Evolutionary conservation across 2,329 filamentous ascomycete species (phyloP).

Genomic region (Rhynchosporium secalis): DNA sequence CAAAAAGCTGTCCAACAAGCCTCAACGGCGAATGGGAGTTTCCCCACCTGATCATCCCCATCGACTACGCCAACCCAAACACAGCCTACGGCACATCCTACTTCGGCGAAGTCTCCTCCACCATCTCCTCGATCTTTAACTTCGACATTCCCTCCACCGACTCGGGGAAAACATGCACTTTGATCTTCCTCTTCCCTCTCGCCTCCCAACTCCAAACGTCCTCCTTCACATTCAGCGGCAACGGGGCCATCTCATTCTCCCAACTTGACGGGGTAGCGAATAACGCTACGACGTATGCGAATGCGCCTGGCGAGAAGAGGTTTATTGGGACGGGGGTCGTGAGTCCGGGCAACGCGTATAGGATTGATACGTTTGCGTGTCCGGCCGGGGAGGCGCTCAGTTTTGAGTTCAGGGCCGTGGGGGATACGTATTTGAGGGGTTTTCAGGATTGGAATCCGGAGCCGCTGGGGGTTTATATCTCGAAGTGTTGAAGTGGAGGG

Average conservation of each 20-base stretch:
- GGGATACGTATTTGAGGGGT: conserved; percentile 54
- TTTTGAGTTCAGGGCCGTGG: conserved; percentile 52
- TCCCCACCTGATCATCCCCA: conserved; percentile 47
- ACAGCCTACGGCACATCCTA: conserved; percentile 44
- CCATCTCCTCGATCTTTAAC: conserved; percentile 63
- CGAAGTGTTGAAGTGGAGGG: conserved; percentile 14
- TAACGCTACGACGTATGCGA: conserved; percentile 53
- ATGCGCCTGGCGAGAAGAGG: conserved; percentile 47
- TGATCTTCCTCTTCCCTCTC: conserved; percentile 65
- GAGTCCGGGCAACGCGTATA: conserved; percentile 49
- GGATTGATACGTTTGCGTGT: conserved; percentile 55
- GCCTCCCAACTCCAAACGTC: conserved; percentile 59
- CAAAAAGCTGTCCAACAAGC: conserved; percentile 17
- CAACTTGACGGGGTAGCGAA: conserved; percentile 48
- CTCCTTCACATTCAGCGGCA: conserved; percentile 53
- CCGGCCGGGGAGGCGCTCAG: conserved; percentile 52
- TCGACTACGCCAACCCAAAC: conserved; percentile 50
- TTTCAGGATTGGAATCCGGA: conserved; percentile 63
- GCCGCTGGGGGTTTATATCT: conserved; percentile 44
- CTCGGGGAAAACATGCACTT: conserved; percentile 58
- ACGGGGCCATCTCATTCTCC: conserved; percentile 54
- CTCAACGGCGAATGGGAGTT: conserved; percentile 49
- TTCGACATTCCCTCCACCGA: conserved; percentile 61
- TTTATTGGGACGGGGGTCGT: conserved; percentile 48
- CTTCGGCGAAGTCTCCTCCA: conserved; percentile 55